A percentile compares a stretch with the other conserved stretches of the same genome.
These are phyloP conservation scores for Chrysosporium keratinophilum DNA, from an alignment of 2,329 filamentous ascomycete genomes.

Conservation along the genomic window DNA sequence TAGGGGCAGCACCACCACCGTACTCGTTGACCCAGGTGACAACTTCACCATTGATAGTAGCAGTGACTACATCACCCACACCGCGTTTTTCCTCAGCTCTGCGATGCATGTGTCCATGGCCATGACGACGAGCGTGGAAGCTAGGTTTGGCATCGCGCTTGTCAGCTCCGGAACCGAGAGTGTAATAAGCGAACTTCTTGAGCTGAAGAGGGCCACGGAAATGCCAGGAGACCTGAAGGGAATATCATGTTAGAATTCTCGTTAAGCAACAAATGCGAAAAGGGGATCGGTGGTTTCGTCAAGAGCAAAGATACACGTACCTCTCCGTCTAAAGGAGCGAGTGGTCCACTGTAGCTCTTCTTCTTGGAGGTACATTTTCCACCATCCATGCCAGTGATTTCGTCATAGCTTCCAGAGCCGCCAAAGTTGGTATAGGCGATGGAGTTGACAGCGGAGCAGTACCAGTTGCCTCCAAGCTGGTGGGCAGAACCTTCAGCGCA, in stretches of 20 bases:
- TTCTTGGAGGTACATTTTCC: conserved; percentile 46
- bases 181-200: conserved; percentile 60
- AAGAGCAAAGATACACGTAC: too few relatives aligned
- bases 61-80: conserved; percentile 43
- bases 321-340: conserved; percentile 60
- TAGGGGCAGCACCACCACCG: conserved; percentile 27
- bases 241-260: conserved; percentile 13
- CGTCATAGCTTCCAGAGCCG: conserved; percentile 52
- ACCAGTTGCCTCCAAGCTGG: conserved; percentile 49
- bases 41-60: conserved; percentile 49
- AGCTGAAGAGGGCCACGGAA: conserved; percentile 60
- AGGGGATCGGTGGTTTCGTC: too few relatives aligned
- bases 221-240: conserved; percentile 56
- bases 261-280: not conserved
- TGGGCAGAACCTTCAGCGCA: conserved; percentile 17
- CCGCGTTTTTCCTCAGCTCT: conserved; percentile 39
- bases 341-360: conserved; percentile 47
- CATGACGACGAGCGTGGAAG: conserved; percentile 35
- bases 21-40: conserved; percentile 52
- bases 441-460: conserved; percentile 53
- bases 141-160: conserved; percentile 33
- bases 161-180: conserved; percentile 32
- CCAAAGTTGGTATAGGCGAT: conserved; percentile 59
- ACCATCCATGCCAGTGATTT: conserved; percentile 51
- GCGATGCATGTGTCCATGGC: conserved; percentile 39